Base-by-base conservation (phyloP, 2,329 filamentous ascomycete genomes). In the Cladophialophora chaetospira region DNA sequence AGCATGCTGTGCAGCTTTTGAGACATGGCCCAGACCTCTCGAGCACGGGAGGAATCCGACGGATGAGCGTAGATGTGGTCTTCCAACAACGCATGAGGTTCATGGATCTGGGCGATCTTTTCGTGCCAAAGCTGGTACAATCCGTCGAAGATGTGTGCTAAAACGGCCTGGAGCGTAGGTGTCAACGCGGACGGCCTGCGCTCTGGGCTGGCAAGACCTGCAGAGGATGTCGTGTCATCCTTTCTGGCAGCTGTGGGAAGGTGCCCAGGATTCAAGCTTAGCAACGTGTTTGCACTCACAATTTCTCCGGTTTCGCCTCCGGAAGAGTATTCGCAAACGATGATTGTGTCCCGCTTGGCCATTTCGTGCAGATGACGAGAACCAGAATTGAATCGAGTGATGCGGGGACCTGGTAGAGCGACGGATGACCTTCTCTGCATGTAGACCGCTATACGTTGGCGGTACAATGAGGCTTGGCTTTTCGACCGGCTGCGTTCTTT, bases 11-110 rank as follows among this genome's bases (percentile, higher is more conserved):
- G 69, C 79, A 79, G 82, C 8, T 74, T 63, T 13, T 72, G 75
- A 21, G 76, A 77, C 61, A 81, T 80, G 10, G 70, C 72, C 77
- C 79, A 82, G 5, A 82, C 68, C 57, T 81, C 78, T 1, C 77
- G 77, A 0, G 79, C 79, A 1, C 79, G 71, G 8, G 73, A 76
- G 60, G 81, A 79, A 49, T 82, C 79, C 2, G 79, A 78, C 0
- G 79, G 79, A 29, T 79, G 77, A 28, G 81, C 80, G 55, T 80
- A 82, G 49, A 82, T 77, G 57, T 76, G 77, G 63, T 78, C 77
- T 63, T 78, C 75, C 55, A 81, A 69, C 28, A 36, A n/a, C 10
- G 44, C 52, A 45, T 55, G 53, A 2, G 51, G 56, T 15, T 49
- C 47, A 38, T 50, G 45, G 28, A 58, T 47, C 35, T 44, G 43